These are phyloP conservation scores for Aristolochia contorta DNA, from an alignment of 164 flowering plant species.

Conservation along the genomic window DNA sequence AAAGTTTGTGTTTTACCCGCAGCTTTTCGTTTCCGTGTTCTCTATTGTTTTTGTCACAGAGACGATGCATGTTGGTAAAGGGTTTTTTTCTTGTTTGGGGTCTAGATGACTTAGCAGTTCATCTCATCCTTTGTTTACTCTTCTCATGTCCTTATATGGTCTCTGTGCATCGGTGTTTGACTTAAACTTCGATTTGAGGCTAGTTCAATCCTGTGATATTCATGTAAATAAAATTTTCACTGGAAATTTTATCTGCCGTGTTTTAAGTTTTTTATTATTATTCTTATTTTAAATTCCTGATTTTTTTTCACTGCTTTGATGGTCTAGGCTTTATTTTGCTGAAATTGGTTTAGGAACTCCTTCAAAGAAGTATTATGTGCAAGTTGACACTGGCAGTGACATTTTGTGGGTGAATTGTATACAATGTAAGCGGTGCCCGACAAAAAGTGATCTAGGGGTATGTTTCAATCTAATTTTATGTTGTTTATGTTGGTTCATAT, in stretches of 20 bases:
- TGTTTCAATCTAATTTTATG: constrained; percentile 7
- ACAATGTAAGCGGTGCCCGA: constrained; percentile 71
- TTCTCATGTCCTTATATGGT: neutral
- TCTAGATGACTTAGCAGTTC: too few species aligned
- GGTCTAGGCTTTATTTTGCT: constrained; percentile 71
- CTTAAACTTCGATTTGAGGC: too few species aligned
- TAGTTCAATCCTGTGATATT: too few species aligned
- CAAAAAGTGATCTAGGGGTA: constrained; percentile 74
- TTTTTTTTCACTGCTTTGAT: neutral
- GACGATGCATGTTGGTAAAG: neutral
- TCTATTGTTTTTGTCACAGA: neutral
- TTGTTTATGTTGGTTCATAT: neutral
- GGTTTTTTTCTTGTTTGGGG: neutral
- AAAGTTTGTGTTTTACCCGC: neutral
- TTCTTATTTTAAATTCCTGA: neutral
- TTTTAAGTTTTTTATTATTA: neutral
- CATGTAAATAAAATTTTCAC: too few species aligned
- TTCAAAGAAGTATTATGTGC: constrained; percentile 61
- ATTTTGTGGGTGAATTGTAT: constrained; percentile 90
- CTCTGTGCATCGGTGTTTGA: neutral
- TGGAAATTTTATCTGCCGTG: neutral
- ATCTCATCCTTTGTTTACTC: neutral
- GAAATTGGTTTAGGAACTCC: constrained; percentile 85
- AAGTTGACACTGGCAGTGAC: constrained; percentile 93
- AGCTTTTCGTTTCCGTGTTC: neutral